Evolutionary conservation across 331 rosid genomes (phyloP).

Genomic region (Acacia pycnantha): DNA sequence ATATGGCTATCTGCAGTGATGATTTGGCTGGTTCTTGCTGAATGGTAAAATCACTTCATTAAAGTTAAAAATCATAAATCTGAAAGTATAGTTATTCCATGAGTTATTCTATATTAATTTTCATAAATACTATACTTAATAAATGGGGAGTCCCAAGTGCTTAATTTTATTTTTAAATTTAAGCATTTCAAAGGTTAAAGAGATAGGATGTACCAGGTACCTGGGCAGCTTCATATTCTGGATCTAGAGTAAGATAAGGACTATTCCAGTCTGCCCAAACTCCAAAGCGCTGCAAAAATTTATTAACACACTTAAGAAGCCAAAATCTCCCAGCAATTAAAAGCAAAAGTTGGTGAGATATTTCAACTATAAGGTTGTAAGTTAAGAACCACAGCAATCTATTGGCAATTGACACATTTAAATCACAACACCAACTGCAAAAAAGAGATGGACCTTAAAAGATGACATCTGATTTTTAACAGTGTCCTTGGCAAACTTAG

Average conservation of each 20-base stretch:
- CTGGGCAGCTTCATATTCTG: slow-evolving; percentile 99
- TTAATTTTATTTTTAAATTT: slow-evolving; percentile 20
- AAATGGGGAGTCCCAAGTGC: not conserved
- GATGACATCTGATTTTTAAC: slow-evolving; percentile 91
- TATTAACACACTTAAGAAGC: slow-evolving; percentile 35
- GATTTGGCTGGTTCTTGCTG: slow-evolving; percentile 13
- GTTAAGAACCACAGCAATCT: not conserved
- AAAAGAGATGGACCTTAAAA: slow-evolving; percentile 63
- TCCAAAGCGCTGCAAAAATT: slow-evolving; percentile 89
- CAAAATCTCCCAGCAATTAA: not conserved
- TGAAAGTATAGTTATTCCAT: not conserved
- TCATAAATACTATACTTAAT: not conserved
- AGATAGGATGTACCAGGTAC: slow-evolving; percentile 56
- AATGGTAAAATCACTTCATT: slow-evolving; percentile 10
- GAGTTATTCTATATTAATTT: not conserved
- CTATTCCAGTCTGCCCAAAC: slow-evolving; percentile 99
- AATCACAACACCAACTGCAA: slow-evolving; percentile 13
- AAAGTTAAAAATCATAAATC: not conserved
- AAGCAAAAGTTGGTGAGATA: slow-evolving; percentile 1
- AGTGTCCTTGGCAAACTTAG: slow-evolving; percentile 92
- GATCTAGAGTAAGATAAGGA: slow-evolving; percentile 90
- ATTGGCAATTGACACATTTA: not conserved
- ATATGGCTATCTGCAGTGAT: slow-evolving; percentile 2
- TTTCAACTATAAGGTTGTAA: not conserved
- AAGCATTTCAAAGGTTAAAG: slow-evolving; percentile 21